These are phyloP conservation scores for Fomitopsis betulina DNA, from an alignment of 1,284 basidiomycete species.

Conservation along the genomic window DNA sequence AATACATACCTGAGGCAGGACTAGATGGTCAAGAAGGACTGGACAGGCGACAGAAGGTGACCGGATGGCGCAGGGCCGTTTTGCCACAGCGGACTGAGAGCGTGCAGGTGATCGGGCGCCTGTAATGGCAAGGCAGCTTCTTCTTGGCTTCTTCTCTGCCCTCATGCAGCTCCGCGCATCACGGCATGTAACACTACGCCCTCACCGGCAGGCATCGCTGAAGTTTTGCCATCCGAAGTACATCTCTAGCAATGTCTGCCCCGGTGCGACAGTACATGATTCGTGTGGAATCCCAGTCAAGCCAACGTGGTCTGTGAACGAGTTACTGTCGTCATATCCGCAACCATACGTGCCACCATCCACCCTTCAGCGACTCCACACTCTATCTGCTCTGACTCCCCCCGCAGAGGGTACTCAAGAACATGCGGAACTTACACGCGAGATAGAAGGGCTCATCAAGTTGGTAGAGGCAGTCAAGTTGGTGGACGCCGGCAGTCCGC, in stretches of 20 bases:
- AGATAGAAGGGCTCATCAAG: conserved; percentile 65
- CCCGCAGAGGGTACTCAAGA: conserved; percentile 52
- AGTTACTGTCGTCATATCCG: conserved; percentile 70
- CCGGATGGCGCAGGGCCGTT: neutral
- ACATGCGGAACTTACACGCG: conserved; percentile 42
- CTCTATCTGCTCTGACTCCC: conserved; percentile 64
- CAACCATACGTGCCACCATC: conserved; percentile 51
- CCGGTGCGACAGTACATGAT: conserved; percentile 36
- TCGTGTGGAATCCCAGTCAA: conserved; percentile 53
- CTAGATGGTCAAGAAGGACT: too few species aligned
- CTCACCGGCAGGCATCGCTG: neutral
- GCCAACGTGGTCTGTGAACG: conserved; percentile 74
- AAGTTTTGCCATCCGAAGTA: neutral
- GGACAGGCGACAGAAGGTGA: neutral
- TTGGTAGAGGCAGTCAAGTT: conserved; percentile 76
- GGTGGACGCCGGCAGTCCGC: conserved; percentile 37
- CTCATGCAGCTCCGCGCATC: neutral
- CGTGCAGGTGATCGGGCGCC: neutral
- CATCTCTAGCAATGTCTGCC: conserved; percentile 6
- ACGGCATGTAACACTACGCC: neutral
- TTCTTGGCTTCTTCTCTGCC: neutral
- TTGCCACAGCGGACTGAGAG: neutral
- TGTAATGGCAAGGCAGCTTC: neutral
- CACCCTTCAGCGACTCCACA: conserved; percentile 58
- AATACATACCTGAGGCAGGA: too few species aligned